Evolutionary conservation across 768 basidiomycete genomes (phyloP).

Genomic region (Chalciporus sphaerocephalus): DNA sequence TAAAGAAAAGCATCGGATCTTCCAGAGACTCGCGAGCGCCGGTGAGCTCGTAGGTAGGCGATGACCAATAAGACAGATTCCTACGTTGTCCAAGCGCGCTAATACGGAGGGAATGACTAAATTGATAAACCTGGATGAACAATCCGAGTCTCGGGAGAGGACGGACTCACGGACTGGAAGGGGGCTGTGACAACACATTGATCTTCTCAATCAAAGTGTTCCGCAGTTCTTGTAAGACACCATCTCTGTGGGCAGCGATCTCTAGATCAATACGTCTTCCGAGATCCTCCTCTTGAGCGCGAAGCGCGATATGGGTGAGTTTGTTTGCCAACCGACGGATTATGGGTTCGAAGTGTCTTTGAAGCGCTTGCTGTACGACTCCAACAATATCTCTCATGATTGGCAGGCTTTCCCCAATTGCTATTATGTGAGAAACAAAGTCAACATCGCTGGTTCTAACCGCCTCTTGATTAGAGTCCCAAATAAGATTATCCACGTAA

Average conservation of each 20-base stretch:
- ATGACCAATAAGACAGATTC: neutral
- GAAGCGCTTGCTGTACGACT: neutral
- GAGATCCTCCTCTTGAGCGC: slow-evolving; percentile 2
- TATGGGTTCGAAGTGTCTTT: neutral
- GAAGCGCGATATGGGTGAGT: neutral
- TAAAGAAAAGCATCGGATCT: slow-evolving; percentile 21
- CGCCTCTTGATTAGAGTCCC: neutral
- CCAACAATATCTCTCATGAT: neutral
- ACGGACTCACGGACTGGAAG: neutral
- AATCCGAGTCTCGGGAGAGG: neutral
- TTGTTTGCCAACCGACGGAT: neutral
- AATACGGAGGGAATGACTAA: slow-evolving; percentile 4
- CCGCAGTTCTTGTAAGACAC: neutral
- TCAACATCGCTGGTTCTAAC: neutral
- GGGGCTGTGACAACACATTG: slow-evolving; percentile 1
- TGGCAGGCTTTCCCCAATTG: neutral
- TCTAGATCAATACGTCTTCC: neutral
- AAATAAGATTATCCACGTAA: neutral
- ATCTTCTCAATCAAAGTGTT: slow-evolving; percentile 2
- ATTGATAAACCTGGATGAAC: neutral
- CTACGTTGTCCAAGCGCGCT: neutral
- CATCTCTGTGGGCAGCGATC: neutral
- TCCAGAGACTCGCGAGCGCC: slow-evolving; percentile 17
- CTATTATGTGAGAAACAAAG: slow-evolving; percentile 2
- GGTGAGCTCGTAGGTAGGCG: slow-evolving; percentile 14